phyloP scores from a whole-genome alignment of 1,139 yeast genomes.

The Pichia sp. region DNA sequence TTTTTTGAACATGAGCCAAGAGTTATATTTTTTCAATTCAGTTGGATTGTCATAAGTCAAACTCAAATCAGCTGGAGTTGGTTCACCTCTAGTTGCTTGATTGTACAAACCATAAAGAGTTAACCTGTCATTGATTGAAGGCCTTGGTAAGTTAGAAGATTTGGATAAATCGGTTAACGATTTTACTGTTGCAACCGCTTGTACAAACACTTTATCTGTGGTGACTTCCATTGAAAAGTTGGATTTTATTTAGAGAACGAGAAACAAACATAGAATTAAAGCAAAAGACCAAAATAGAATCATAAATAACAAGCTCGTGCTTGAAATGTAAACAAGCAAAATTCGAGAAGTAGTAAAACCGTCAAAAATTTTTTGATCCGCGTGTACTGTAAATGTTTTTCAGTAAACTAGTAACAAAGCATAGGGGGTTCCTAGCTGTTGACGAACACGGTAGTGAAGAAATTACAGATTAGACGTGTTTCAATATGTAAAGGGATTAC shows the following conservation, averaged over 20 bases:
- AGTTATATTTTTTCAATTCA: constrained; percentile 73
- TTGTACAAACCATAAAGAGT: constrained; percentile 75
- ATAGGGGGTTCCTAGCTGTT: no score
- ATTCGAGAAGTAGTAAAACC: no score
- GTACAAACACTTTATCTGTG: constrained; percentile 68
- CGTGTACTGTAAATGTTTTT: no score
- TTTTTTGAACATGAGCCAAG: constrained; percentile 77
- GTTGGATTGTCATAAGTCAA: constrained; percentile 38
- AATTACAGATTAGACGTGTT: neutral
- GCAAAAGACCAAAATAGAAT: neutral
- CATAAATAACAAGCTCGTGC: neutral
- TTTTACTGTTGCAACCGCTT: constrained; percentile 73
- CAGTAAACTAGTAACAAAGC: no score
- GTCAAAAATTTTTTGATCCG: no score
- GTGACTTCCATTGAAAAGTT: constrained; percentile 29
- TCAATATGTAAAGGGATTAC: neutral
- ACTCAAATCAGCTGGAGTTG: constrained; percentile 61
- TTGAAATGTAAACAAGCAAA: neutral
- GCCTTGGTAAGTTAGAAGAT: constrained; percentile 68
- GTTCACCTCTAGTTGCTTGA: constrained; percentile 86
- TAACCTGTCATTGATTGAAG: constrained; percentile 68
- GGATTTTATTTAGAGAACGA: neutral
- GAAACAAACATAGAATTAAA: neutral
- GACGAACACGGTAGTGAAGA: no score
- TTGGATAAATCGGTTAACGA: constrained; percentile 64